Evolutionary conservation across 2,329 filamentous ascomycete genomes (phyloP), one percentile per base, ranked within the genome.

Genomic region (Chalara sp.): DNA sequence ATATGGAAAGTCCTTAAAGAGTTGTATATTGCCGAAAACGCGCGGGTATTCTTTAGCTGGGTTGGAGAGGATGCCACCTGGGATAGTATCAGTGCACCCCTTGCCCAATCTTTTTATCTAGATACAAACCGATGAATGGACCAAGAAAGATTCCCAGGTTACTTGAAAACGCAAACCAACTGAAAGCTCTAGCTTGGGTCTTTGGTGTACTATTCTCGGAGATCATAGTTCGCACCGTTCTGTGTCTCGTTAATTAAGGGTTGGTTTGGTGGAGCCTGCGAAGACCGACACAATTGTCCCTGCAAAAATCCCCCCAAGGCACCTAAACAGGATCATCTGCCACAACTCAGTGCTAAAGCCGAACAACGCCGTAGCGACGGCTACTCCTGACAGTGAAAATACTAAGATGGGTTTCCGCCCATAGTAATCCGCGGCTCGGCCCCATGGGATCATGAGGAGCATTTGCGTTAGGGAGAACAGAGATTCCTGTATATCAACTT

Each of bases 401-500:
- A 90, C 75, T 8, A 93, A 76, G 1, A 89, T 76, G 0, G 87
- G 86, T 56, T 88, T 89, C 43, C 88, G 78, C 32, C 88, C 87
- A 39, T 83, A 67, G 6, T 78, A 75, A 66, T 93, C 88, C 3
- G 80, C 79, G 50, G 74, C 80, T 60, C 71, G 73, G 46, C 86
- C 86, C 84, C 88, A 92, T 55, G 75, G 70, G 30, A 92, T 78
- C 81, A 92, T 88, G 52, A 90, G 77, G n/a, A 79, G 50, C 76
- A 89, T 89, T 67, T 91, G 87, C 0, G 84, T 86, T 5, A 85
- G 69, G 3, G 83, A 87, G 68, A 91, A 92, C 32, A 89, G 68
- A 40, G 80, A 79, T 70, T 85, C 82, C 63, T 65, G 46, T 12
- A 1, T 10, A 43, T 21, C 21, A 21, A 21, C 21, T 21, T 21